Evolutionary conservation across 768 basidiomycete species (phyloP).

Genomic region (Pleurotus salmoneostramineus): DNA sequence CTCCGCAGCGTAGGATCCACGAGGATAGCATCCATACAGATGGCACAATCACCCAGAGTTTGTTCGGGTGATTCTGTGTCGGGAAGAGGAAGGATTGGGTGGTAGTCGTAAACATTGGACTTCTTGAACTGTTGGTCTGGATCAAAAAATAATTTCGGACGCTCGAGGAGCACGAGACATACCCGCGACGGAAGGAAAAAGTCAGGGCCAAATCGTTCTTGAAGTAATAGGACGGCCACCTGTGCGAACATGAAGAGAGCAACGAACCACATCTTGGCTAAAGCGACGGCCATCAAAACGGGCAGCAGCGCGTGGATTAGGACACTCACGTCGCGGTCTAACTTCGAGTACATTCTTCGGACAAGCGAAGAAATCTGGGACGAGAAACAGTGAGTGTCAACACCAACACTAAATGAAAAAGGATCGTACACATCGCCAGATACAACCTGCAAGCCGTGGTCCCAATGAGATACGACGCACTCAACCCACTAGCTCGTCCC

Average conservation of each 20-base stretch:
- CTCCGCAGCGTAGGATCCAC: constrained; percentile 38
- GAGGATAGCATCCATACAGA: constrained; percentile 88
- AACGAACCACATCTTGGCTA: constrained; percentile 66
- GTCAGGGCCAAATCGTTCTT: constrained; percentile 72
- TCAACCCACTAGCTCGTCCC: constrained; percentile 66
- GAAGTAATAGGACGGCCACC: constrained; percentile 57
- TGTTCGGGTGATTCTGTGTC: constrained; percentile 76
- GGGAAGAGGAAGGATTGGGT: constrained; percentile 68
- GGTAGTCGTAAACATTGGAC: constrained; percentile 78
- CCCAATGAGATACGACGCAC: constrained; percentile 70
- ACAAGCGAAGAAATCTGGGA: constrained; percentile 74
- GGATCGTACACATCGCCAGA: constrained; percentile 67
- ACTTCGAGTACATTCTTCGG: constrained; percentile 86
- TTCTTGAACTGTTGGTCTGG: constrained; percentile 50
- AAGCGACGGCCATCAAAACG: neutral
- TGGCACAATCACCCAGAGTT: constrained; percentile 82
- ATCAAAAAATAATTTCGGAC: neutral
- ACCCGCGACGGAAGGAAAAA: neutral
- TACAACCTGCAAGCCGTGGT: constrained; percentile 70
- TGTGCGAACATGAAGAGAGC: constrained; percentile 61
- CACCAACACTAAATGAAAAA: neutral
- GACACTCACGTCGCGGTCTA: constrained; percentile 59
- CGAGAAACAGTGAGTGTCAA: constrained; percentile 5
- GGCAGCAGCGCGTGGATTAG: neutral
- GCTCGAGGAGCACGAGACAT: neutral